phyloP scores from a whole-genome alignment of 2,329 filamentous ascomycete genomes.

The Plenodomus lindquistii region DNA sequence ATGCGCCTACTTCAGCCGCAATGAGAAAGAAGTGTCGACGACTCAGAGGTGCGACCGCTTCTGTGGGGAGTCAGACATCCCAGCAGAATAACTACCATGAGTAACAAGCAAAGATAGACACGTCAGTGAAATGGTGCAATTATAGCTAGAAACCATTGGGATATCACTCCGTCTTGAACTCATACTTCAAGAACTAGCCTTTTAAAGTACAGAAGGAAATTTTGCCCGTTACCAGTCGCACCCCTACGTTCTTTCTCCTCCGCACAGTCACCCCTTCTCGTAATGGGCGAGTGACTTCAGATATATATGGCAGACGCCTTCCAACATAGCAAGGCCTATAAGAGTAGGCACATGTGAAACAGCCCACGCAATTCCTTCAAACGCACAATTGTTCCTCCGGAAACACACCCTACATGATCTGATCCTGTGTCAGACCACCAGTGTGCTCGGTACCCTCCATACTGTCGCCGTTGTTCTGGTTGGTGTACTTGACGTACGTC shows the following conservation, averaged over 20 bases:
- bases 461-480: slow-evolving; percentile 62
- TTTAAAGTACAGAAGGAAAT: slow-evolving; percentile 44
- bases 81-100: too few species aligned
- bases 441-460: slow-evolving; percentile 81
- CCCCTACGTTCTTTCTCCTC: slow-evolving; percentile 9
- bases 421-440: slow-evolving; percentile 84
- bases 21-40: not conserved
- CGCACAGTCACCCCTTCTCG: slow-evolving; percentile 20
- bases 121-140: not conserved
- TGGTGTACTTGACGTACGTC: slow-evolving; percentile 91
- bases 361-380: slow-evolving; percentile 1
- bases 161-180: not conserved
- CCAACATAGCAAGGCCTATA: slow-evolving; percentile 16
- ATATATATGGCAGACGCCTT: slow-evolving; percentile 18
- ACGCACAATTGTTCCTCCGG: not conserved
- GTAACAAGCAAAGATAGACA: not conserved
- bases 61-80: too few species aligned
- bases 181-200: slow-evolving; percentile 20
- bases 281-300: slow-evolving; percentile 17
- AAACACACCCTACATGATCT: slow-evolving; percentile 76
- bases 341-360: slow-evolving; percentile 4
- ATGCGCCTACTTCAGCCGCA: slow-evolving; percentile 57
- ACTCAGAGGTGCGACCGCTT: not conserved
- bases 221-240: slow-evolving; percentile 25
- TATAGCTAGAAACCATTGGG: slow-evolving; percentile 1